Percentiles rank a stretch among this genome's conserved stretches.
Evolutionary conservation across 306 rosid genomes (phyloP).

Genomic region (Sphenostylis stenocarpa): DNA sequence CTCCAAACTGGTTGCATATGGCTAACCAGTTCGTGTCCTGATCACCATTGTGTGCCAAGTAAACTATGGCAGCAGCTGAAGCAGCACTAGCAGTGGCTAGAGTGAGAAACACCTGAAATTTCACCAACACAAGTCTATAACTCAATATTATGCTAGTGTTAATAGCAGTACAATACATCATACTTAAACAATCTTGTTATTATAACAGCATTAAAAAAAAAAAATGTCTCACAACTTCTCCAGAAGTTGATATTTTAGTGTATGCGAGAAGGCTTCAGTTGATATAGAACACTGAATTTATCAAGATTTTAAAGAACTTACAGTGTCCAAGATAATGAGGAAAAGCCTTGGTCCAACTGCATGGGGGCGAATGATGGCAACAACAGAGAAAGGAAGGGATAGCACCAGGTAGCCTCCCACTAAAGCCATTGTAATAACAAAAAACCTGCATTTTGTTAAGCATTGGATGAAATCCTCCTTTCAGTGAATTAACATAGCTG

Average conservation of each 20-base stretch:
- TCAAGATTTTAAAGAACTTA: conserved; percentile 20
- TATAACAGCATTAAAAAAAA: no score
- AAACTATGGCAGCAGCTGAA: conserved; percentile 78
- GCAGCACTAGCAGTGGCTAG: conserved; percentile 69
- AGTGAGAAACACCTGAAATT: conserved; percentile 57
- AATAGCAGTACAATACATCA: no score
- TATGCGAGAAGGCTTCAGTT: no score
- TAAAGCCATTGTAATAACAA: conserved; percentile 71
- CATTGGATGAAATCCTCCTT: background rate
- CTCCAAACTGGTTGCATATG: conserved; percentile 76
- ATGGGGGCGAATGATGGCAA: conserved; percentile 70
- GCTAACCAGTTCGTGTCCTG: conserved; percentile 81
- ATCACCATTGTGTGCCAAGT: conserved; percentile 84
- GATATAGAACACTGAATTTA: background rate
- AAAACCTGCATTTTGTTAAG: conserved; percentile 66
- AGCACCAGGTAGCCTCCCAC: conserved; percentile 85
- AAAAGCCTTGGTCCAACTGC: conserved; percentile 66
- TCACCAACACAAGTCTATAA: background rate
- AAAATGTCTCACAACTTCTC: no score
- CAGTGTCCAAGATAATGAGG: conserved; percentile 76
- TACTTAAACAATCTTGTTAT: no score
- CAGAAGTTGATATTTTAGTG: no score
- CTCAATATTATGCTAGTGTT: background rate
- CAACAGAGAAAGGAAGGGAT: conserved; percentile 75
- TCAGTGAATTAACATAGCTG: background rate